These are phyloP conservation scores for Neonectria punicea DNA, from an alignment of 2,329 filamentous ascomycete species.

Conservation along the genomic window DNA sequence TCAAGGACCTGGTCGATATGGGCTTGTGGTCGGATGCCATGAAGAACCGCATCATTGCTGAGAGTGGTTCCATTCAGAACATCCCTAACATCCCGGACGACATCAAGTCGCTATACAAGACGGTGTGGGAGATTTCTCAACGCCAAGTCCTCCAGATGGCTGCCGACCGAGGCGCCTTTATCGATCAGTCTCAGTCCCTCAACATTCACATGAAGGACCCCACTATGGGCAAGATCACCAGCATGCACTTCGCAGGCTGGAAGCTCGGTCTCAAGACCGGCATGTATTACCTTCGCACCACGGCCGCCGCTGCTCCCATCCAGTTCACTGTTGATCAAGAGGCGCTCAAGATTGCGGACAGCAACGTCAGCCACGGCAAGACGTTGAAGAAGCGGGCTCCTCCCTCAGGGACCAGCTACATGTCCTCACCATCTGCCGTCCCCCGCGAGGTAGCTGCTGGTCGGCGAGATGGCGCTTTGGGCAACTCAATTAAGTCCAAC, in stretches of 20 bases:
- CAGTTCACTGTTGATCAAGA: conserved; percentile 99
- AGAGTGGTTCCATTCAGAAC: conserved; percentile 94
- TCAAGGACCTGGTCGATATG: conserved; percentile 98
- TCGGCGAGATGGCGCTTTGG: conserved; percentile 60
- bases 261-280: conserved; percentile 99
- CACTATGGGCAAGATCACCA: conserved; percentile 99
- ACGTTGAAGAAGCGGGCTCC: conserved; percentile 76
- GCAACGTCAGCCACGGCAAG: conserved; percentile 75
- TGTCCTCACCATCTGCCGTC: conserved; percentile 69
- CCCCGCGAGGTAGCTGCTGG: conserved; percentile 74
- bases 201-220: conserved; percentile 99
- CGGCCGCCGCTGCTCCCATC: conserved; percentile 95
- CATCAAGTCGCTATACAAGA: conserved; percentile 98
- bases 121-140: conserved; percentile 99
- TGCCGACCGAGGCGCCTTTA: conserved; percentile 96
- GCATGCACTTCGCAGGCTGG: conserved; percentile 99
- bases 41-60: conserved; percentile 99
- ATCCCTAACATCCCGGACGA: conserved; percentile 96
- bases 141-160: conserved; percentile 97
- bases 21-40: conserved; percentile 99
- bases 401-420: conserved; percentile 58
- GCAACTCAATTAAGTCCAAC: conserved; percentile 56
- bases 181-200: conserved; percentile 98
- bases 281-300: conserved; percentile 99
- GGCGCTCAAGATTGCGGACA: conserved; percentile 87